These are phyloP conservation scores for Priceomyces castillae DNA, from an alignment of 805 yeast genomes.

Conservation along the genomic window DNA sequence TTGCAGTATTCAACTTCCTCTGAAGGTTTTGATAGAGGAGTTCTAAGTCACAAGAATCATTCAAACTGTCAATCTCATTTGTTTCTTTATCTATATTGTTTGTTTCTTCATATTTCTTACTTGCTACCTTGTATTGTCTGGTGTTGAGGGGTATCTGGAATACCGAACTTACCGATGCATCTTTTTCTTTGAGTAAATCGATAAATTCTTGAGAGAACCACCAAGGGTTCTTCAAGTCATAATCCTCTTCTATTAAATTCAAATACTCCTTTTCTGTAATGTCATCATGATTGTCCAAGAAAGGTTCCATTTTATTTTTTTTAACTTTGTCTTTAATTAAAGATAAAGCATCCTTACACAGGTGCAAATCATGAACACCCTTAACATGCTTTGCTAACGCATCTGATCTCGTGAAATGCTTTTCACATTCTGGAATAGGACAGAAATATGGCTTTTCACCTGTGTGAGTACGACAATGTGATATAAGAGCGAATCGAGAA, in stretches of 20 bases:
- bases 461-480: slow-evolving; percentile 65
- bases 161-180: slow-evolving; percentile 15
- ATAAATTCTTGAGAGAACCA: slow-evolving; percentile 36
- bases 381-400: slow-evolving; percentile 64
- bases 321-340: slow-evolving; percentile 28
- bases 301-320: slow-evolving; percentile 26
- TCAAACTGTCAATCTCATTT: slow-evolving; percentile 10
- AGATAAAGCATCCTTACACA: slow-evolving; percentile 31
- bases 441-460: slow-evolving; percentile 68
- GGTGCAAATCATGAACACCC: slow-evolving; percentile 55
- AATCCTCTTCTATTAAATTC: slow-evolving; percentile 30
- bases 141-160: slow-evolving; percentile 29
- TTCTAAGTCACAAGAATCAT: slow-evolving; percentile 17
- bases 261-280: slow-evolving; percentile 28
- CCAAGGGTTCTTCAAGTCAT: slow-evolving; percentile 39
- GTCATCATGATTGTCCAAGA: slow-evolving; percentile 20
- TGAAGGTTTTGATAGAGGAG: slow-evolving; percentile 25
- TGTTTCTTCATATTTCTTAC: slow-evolving; percentile 28
- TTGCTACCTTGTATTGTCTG: slow-evolving; percentile 34
- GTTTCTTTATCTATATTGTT: slow-evolving; percentile 14
- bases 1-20: slow-evolving; percentile 35
- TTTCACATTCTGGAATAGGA: slow-evolving; percentile 62
- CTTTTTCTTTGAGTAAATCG: slow-evolving; percentile 19
- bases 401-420: slow-evolving; percentile 56
- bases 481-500: slow-evolving; percentile 54